Conservation (phyloP, 208 protist genomes). For the Leishmania tarentolae region DNA sequence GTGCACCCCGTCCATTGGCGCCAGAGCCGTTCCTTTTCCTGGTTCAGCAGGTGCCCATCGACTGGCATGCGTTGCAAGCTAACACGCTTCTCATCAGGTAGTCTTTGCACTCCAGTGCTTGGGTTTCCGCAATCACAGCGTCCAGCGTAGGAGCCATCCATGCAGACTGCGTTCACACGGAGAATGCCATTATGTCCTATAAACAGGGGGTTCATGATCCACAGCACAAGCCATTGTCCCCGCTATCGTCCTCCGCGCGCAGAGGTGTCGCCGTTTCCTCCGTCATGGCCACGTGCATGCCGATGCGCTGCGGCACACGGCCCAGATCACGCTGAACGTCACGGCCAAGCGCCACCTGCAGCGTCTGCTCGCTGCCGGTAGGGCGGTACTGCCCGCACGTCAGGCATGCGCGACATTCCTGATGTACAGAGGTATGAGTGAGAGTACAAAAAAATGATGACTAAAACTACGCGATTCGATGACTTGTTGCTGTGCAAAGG, state of each 20-base stretch:
- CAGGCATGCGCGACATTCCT: no score
- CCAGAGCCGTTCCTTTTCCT: not conserved
- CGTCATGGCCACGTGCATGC: conserved; percentile 35
- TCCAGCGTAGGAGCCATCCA: not conserved
- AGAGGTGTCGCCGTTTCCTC: conserved; percentile 47
- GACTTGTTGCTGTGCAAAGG: not conserved
- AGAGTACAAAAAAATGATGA: not conserved
- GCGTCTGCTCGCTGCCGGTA: conserved; percentile 16
- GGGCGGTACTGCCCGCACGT: conserved; percentile 19
- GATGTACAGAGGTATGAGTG: not conserved
- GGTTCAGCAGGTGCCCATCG: not conserved
- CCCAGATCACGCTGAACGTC: conserved; percentile 33
- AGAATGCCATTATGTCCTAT: not conserved
- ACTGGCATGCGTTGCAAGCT: not conserved
- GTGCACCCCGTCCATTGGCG: not conserved
- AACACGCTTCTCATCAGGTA: not conserved
- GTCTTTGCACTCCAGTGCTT: not conserved
- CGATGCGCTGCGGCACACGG: conserved; percentile 25
- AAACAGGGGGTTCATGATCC: not conserved
- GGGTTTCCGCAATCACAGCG: not conserved
- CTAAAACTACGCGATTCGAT: not conserved
- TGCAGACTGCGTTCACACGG: not conserved
- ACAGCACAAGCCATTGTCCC: no score
- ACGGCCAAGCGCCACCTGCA: conserved; percentile 32
- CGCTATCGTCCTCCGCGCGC: conserved; percentile 5